These are phyloP conservation scores for Diophrys appendiculata DNA, from an alignment of 73 alveolate species.

Conservation along the genomic window DNA sequence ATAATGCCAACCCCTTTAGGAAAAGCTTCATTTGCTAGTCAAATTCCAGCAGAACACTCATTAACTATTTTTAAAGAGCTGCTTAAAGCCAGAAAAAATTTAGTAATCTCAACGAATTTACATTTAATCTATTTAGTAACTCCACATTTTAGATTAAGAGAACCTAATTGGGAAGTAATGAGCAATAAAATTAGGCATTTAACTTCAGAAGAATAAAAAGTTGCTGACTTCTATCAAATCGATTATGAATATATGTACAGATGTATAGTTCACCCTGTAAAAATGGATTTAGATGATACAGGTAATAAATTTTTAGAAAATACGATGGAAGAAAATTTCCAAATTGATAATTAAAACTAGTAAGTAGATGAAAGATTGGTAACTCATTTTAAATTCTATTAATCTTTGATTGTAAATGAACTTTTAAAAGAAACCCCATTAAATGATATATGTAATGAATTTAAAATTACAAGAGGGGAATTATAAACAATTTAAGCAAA, in stretches of 20 bases:
- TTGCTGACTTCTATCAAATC: conserved; percentile 41
- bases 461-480: conserved; percentile 41
- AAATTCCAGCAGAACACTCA: conserved; percentile 60
- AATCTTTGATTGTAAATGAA: conserved; percentile 57
- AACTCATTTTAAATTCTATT: conserved; percentile 44
- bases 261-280: conserved; percentile 14
- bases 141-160: conserved; percentile 43
- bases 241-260: conserved; percentile 25
- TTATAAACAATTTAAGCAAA: conserved; percentile 27
- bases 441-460: conserved; percentile 7
- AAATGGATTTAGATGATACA: background rate
- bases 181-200: conserved; percentile 11
- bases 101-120: conserved; percentile 48
- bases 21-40: conserved; percentile 65
- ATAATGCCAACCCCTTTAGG: conserved; percentile 58
- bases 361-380: conserved; percentile 22
- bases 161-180: conserved; percentile 62
- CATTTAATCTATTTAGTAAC: conserved; percentile 52
- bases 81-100: conserved; percentile 38
- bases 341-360: conserved; percentile 7
- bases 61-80: conserved; percentile 47
- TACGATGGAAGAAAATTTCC: conserved; percentile 27
- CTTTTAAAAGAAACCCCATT: conserved; percentile 63
- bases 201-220: conserved; percentile 30
- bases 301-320: background rate